A percentile compares a stretch with the other conserved stretches of the same genome.
Evolutionary conservation across 2,329 filamentous ascomycete species (phyloP).

Genomic region (Sporothrix variecibatus): DNA sequence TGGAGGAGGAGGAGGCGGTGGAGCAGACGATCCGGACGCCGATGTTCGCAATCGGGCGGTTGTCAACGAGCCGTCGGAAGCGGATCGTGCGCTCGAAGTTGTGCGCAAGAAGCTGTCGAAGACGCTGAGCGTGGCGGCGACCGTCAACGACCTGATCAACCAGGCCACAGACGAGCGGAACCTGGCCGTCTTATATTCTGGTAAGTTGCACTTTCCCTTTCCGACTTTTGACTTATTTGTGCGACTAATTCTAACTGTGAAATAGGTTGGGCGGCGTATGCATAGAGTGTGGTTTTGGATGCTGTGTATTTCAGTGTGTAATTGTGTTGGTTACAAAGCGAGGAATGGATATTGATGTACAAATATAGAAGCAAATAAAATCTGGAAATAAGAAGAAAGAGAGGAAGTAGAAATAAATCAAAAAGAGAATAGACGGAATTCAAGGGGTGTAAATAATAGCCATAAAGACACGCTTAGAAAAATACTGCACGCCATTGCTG

Average conservation of each 20-base stretch:
- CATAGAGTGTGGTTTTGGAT: neutral
- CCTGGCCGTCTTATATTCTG: conserved; percentile 84
- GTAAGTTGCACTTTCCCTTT: conserved; percentile 47
- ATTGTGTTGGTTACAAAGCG: neutral
- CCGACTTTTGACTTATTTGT: neutral
- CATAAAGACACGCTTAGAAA: neutral
- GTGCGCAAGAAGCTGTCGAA: conserved; percentile 96
- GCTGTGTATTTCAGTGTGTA: neutral
- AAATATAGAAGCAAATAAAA: neutral
- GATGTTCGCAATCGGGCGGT: conserved; percentile 43
- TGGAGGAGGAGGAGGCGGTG: conserved; percentile 40
- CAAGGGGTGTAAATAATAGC: neutral
- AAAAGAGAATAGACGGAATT: neutral
- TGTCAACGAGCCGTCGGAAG: conserved; percentile 68
- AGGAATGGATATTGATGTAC: neutral
- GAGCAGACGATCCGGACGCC: conserved; percentile 27
- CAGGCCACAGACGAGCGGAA: conserved; percentile 93
- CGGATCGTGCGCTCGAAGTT: conserved; percentile 85
- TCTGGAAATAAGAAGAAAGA: neutral
- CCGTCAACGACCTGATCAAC: conserved; percentile 95
- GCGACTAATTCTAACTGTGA: neutral
- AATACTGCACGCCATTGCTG: neutral
- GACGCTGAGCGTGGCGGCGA: conserved; percentile 89
- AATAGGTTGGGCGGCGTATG: conserved; percentile 32
- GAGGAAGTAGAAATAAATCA: neutral